phyloP scores from a whole-genome alignment of 2,329 filamentous ascomycete species.

The Epicoccum nigrum region DNA sequence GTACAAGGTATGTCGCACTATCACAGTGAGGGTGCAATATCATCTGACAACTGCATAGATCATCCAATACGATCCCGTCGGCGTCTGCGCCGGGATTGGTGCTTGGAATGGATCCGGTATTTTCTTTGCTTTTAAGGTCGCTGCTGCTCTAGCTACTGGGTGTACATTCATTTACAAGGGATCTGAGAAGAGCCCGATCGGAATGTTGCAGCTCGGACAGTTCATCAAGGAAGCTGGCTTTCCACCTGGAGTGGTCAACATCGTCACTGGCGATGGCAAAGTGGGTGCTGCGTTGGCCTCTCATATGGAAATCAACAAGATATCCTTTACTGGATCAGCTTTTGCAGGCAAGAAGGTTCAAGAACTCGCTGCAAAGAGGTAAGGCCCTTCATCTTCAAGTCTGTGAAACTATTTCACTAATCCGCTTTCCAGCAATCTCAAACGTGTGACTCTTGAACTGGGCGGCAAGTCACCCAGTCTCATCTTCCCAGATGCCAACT shows the following conservation, averaged over 20 bases:
- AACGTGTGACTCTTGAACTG: slow-evolving; percentile 55
- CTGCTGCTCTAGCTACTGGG: slow-evolving; percentile 42
- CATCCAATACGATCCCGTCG: slow-evolving; percentile 33
- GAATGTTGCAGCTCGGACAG: slow-evolving; percentile 26
- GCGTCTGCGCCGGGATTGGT: slow-evolving; percentile 41
- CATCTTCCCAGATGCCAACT: slow-evolving; percentile 56
- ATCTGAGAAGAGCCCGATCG: slow-evolving; percentile 38
- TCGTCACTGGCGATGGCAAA: slow-evolving; percentile 36
- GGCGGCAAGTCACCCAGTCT: slow-evolving; percentile 56
- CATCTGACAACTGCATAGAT: slow-evolving; percentile 5
- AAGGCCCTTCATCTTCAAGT: neutral
- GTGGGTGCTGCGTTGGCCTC: slow-evolving; percentile 46
- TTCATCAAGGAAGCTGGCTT: slow-evolving; percentile 45
- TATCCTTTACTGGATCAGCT: slow-evolving; percentile 50
- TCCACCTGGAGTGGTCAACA: slow-evolving; percentile 51
- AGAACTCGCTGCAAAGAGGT: slow-evolving; percentile 34
- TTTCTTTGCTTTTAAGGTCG: slow-evolving; percentile 36
- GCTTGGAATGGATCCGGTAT: slow-evolving; percentile 34
- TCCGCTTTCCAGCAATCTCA: slow-evolving; percentile 29
- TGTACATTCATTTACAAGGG: slow-evolving; percentile 41
- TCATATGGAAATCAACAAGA: slow-evolving; percentile 52
- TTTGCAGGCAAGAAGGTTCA: slow-evolving; percentile 46
- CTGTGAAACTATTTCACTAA: too few species aligned
- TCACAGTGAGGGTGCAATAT: too few species aligned
- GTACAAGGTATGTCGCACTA: slow-evolving; percentile 2